Evolutionary conservation across 2,329 filamentous ascomycete genomes (phyloP).

Genomic region (Stachybotrys elegans): DNA sequence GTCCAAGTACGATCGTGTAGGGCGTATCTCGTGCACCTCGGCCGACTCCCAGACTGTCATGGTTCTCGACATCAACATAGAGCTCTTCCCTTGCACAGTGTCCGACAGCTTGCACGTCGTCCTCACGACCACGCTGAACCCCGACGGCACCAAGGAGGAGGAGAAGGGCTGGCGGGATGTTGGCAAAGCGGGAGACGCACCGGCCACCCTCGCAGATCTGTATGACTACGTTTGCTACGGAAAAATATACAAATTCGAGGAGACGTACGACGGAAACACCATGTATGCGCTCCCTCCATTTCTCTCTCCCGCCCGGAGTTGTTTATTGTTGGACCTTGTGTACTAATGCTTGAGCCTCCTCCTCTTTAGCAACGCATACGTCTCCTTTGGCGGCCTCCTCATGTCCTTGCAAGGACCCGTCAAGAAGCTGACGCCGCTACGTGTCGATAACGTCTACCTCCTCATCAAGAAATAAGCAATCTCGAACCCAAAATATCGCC

Average conservation of each 20-base stretch:
- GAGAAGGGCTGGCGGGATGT: slow-evolving; percentile 78
- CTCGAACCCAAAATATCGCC: no score
- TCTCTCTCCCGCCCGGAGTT: not conserved
- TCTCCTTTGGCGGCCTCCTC: slow-evolving; percentile 88
- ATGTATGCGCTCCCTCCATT: slow-evolving; percentile 54
- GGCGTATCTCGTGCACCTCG: slow-evolving; percentile 74
- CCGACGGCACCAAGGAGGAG: slow-evolving; percentile 80
- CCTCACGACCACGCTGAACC: slow-evolving; percentile 76
- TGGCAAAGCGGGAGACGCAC: slow-evolving; percentile 45
- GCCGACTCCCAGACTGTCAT: slow-evolving; percentile 70
- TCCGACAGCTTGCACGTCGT: slow-evolving; percentile 78
- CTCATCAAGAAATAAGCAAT: slow-evolving; percentile 87
- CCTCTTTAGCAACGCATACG: slow-evolving; percentile 72
- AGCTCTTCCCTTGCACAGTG: slow-evolving; percentile 73
- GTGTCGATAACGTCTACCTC: slow-evolving; percentile 91
- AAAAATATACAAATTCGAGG: slow-evolving; percentile 85
- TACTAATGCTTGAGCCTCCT: slow-evolving; percentile 3
- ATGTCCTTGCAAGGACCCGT: slow-evolving; percentile 91
- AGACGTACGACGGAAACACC: slow-evolving; percentile 70
- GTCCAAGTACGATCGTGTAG: slow-evolving; percentile 92
- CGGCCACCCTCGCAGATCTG: slow-evolving; percentile 65
- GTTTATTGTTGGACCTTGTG: not conserved
- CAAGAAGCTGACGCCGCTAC: slow-evolving; percentile 86
- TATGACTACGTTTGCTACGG: slow-evolving; percentile 87
- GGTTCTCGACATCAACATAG: slow-evolving; percentile 88